A percentile compares a stretch with the other conserved stretches of the same genome.
Evolutionary conservation across 306 rosid species (phyloP).

Genomic region (Castanopsis chinensis): DNA sequence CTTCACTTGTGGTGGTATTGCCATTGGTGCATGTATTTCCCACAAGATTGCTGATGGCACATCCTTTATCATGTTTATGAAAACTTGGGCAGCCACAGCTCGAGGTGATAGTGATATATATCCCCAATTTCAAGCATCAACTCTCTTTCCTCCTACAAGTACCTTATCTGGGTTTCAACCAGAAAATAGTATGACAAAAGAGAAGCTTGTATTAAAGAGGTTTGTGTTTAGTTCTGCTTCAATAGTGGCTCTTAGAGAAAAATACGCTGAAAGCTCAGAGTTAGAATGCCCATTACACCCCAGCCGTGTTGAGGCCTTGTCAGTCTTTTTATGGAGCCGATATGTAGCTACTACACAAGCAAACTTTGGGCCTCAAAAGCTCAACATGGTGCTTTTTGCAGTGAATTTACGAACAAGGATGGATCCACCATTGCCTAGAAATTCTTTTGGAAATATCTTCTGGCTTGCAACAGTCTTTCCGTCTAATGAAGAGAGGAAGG

Average conservation of each 20-base stretch:
- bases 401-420: slow-evolving; percentile 16
- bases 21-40: slow-evolving; percentile 19
- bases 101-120: not conserved
- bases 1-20: slow-evolving; percentile 31
- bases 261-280: not conserved
- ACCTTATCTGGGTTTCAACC: not conserved
- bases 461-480: not conserved
- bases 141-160: slow-evolving; percentile 9
- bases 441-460: slow-evolving; percentile 2
- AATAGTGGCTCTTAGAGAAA: not conserved
- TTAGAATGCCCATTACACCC: not conserved
- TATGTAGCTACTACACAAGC: not conserved
- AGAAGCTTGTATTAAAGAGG: slow-evolving; percentile 8
- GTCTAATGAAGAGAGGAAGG: not conserved
- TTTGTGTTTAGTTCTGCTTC: slow-evolving; percentile 11
- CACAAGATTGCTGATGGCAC: slow-evolving; percentile 32
- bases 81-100: slow-evolving; percentile 26
- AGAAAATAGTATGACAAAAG: slow-evolving; percentile 1
- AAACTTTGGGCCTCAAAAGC: not conserved
- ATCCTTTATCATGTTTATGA: slow-evolving; percentile 18
- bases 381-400: not conserved
- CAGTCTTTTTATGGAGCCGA: slow-evolving; percentile 13
- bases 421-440: not conserved
- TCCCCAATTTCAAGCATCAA: slow-evolving; percentile 10
- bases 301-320: not conserved